Base-by-base conservation (phyloP, 345 rosid genomes). In the Jatropha curcas region DNA sequence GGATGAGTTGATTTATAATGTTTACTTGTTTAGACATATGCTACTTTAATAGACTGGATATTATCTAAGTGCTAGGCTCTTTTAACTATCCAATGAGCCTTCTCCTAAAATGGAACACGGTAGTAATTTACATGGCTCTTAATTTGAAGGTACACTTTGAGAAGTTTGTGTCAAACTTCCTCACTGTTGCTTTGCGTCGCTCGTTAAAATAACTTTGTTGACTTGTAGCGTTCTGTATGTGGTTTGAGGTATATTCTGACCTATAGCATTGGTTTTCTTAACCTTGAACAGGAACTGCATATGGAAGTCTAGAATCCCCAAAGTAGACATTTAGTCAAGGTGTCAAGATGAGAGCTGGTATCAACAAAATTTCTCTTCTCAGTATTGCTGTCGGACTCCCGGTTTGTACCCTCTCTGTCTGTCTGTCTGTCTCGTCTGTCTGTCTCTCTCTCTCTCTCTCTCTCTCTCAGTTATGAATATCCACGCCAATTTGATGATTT, bases 341-440 rank as follows among this genome's bases (percentile, higher is more conserved):
- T 76, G 91, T 96, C 67, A 88, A 73, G 63, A 73, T 96, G 78
- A 88, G 91, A 84, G 92, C 95, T 65, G 99, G 99, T 70, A 69
- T 87, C 76, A 96, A 96, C 84, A 86, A 79, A 80, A 88, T 96
- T 65, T 85, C 92, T 5, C 86, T 93, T 74, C 88, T 96, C 16
- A 96, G 99, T 76, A 82, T 96, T 16, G 94, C 98, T 14, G 97
- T 96, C 77, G 99, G 99, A 69, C 97, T 96, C 61, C 99, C 99
- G 88, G 99, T 96, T 61, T 5, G 89, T 78, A 68, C 62, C 75
- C 59, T n/a, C n/a, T n/a, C n/a, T n/a, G n/a, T n/a, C n/a, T n/a
- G n/a, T n/a, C n/a, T n/a, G n/a, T n/a, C n/a, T n/a, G n/a, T n/a
- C n/a, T n/a, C n/a, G n/a, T n/a, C n/a, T n/a, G n/a, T n/a, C n/a